Percentiles rank a stretch among this genome's conserved stretches.
phyloP scores from a whole-genome alignment of 83 land plant genomes.

The Diphasiastrum complanatum region DNA sequence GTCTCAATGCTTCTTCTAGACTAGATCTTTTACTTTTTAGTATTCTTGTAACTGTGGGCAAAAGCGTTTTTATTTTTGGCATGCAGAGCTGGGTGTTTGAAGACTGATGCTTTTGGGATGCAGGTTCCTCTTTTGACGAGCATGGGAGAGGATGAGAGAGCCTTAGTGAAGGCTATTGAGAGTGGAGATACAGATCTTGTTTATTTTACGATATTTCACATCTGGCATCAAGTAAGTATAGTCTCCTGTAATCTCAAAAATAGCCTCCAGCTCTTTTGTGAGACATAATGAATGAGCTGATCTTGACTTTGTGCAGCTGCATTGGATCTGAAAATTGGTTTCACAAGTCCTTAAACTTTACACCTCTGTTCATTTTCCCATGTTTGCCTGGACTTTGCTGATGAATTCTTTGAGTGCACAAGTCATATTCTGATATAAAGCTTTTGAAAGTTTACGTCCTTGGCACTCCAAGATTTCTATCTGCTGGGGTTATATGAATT shows the following conservation, averaged over 20 bases:
- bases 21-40: no score
- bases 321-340: slow-evolving; percentile 7
- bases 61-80: no score
- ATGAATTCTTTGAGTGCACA: background rate
- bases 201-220: slow-evolving; percentile 90
- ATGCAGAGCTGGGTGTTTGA: no score
- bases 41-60: no score
- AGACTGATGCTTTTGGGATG: slow-evolving; percentile 9
- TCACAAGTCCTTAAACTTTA: slow-evolving; percentile 4
- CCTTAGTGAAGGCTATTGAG: slow-evolving; percentile 80
- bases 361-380: no score
- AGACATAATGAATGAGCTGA: slow-evolving; percentile 3
- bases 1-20: no score
- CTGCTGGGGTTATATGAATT: no score
- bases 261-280: background rate
- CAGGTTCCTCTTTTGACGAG: slow-evolving; percentile 92
- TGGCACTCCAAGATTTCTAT: background rate
- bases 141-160: slow-evolving; percentile 93
- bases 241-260: background rate
- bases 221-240: slow-evolving; percentile 68
- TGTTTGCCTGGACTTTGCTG: no score
- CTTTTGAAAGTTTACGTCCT: slow-evolving; percentile 10
- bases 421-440: background rate
- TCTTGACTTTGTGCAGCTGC: background rate
- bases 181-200: slow-evolving; percentile 98